Evolutionary conservation across 176 grass and related monocot species (phyloP).

Genomic region (Saccharum spontaneum): DNA sequence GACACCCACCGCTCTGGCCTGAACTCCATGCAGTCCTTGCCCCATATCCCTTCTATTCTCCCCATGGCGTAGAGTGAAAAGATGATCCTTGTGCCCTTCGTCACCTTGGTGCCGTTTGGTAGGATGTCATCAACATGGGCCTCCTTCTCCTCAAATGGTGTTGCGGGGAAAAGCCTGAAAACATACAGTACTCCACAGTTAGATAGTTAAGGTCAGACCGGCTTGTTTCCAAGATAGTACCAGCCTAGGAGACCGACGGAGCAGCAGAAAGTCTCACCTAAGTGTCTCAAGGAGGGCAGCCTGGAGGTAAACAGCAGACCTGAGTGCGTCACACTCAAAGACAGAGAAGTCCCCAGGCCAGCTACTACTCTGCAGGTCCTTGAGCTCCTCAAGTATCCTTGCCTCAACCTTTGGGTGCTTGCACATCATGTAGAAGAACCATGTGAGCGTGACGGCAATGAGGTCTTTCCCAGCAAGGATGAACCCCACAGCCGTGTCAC

Average conservation of each 20-base stretch:
- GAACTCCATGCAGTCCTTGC: slow-evolving; percentile 54
- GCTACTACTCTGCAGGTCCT: slow-evolving; percentile 20
- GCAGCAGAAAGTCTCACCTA: slow-evolving; percentile 30
- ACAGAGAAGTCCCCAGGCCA: slow-evolving; percentile 31
- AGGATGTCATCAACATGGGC: slow-evolving; percentile 41
- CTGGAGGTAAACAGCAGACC: slow-evolving; percentile 52
- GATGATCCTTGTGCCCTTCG: slow-evolving; percentile 48
- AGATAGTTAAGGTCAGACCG: not conserved
- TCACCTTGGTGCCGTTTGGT: slow-evolving; percentile 49
- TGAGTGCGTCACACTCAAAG: slow-evolving; percentile 43
- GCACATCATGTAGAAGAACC: slow-evolving; percentile 70
- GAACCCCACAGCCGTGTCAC: slow-evolving; percentile 46
- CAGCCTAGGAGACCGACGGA: not conserved
- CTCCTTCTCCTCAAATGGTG: slow-evolving; percentile 61
- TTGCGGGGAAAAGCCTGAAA: slow-evolving; percentile 54
- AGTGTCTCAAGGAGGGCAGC: slow-evolving; percentile 59
- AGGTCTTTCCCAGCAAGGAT: slow-evolving; percentile 61
- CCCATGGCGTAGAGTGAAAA: slow-evolving; percentile 60
- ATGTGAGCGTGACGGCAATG: slow-evolving; percentile 44
- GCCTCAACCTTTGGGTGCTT: slow-evolving; percentile 48
- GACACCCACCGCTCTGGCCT: slow-evolving; percentile 56
- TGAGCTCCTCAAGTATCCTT: slow-evolving; percentile 50
- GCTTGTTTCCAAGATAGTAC: not conserved
- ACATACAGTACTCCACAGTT: not conserved
- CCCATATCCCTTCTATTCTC: slow-evolving; percentile 64